Conservation (phyloP, 2,329 filamentous ascomycete genomes). For the Penicillium sp. region DNA sequence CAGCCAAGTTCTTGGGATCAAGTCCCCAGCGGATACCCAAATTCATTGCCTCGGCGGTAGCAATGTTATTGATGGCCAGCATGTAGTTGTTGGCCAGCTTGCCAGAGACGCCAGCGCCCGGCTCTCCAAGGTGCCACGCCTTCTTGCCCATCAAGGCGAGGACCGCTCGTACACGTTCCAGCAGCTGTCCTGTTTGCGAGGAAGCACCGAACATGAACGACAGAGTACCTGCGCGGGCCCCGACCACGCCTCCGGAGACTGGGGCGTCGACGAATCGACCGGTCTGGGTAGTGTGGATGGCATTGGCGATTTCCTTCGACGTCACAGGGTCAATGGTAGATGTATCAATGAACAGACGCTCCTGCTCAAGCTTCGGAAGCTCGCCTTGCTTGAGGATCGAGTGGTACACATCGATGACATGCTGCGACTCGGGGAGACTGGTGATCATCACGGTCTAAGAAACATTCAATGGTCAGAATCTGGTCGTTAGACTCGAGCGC, state of each 20-base stretch:
- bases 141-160: slow-evolving; percentile 82
- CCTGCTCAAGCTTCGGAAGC: slow-evolving; percentile 54
- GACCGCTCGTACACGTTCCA: slow-evolving; percentile 67
- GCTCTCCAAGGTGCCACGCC: slow-evolving; percentile 80
- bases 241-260: slow-evolving; percentile 95
- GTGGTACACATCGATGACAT: slow-evolving; percentile 81
- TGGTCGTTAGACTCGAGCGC: neutral
- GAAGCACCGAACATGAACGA: slow-evolving; percentile 93
- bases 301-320: slow-evolving; percentile 73
- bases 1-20: slow-evolving; percentile 68
- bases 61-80: slow-evolving; percentile 87
- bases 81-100: slow-evolving; percentile 99
- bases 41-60: slow-evolving; percentile 67
- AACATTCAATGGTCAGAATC: neutral
- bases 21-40: slow-evolving; percentile 65
- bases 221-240: slow-evolving; percentile 80
- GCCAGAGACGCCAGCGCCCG: slow-evolving; percentile 82
- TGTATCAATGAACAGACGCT: slow-evolving; percentile 88
- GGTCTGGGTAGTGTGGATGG: slow-evolving; percentile 66
- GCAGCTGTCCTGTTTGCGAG: slow-evolving; percentile 47
- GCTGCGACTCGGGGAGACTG: slow-evolving; percentile 82
- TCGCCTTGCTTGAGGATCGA: slow-evolving; percentile 66
- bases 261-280: slow-evolving; percentile 89
- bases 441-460: slow-evolving; percentile 80
- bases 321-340: slow-evolving; percentile 93